phyloP scores from a whole-genome alignment of 192 early-diverging fungal genomes.

The Backusella macrospora region DNA sequence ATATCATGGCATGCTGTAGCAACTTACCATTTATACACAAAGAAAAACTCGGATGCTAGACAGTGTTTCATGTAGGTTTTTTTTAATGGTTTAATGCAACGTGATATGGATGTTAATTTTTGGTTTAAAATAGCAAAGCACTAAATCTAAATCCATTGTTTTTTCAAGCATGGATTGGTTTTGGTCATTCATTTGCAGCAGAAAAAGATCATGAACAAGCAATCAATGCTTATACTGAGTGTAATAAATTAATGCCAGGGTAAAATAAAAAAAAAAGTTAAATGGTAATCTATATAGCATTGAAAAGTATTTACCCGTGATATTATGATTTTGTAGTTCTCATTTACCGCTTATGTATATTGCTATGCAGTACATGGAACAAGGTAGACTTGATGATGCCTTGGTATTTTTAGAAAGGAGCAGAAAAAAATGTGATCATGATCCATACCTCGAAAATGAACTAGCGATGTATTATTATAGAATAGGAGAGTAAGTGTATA shows the following conservation, averaged over 20 bases:
- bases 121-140: conserved; percentile 49
- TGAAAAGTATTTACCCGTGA: too few species aligned
- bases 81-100: background rate
- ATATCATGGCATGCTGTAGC: conserved; percentile 81
- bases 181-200: conserved; percentile 75
- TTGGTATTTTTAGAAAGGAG: conserved; percentile 62
- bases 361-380: conserved; percentile 75
- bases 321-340: conserved; percentile 37
- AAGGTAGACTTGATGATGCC: conserved; percentile 59
- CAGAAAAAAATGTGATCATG: conserved; percentile 53
- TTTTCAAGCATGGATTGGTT: conserved; percentile 78
- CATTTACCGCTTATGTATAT: conserved; percentile 74
- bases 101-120: background rate
- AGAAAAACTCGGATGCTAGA: conserved; percentile 64
- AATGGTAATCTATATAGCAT: too few species aligned
- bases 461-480: conserved; percentile 64
- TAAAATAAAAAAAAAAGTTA: conserved; percentile 40
- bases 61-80: conserved; percentile 56
- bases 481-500: conserved; percentile 47
- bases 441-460: conserved; percentile 76
- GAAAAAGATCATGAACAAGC: conserved; percentile 81
- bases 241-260: conserved; percentile 68
- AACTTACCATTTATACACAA: conserved; percentile 70
- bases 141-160: conserved; percentile 61
- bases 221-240: conserved; percentile 70